Base-by-base conservation (phyloP, 2,329 filamentous ascomycete genomes). In the Monosporascus sp. region DNA sequence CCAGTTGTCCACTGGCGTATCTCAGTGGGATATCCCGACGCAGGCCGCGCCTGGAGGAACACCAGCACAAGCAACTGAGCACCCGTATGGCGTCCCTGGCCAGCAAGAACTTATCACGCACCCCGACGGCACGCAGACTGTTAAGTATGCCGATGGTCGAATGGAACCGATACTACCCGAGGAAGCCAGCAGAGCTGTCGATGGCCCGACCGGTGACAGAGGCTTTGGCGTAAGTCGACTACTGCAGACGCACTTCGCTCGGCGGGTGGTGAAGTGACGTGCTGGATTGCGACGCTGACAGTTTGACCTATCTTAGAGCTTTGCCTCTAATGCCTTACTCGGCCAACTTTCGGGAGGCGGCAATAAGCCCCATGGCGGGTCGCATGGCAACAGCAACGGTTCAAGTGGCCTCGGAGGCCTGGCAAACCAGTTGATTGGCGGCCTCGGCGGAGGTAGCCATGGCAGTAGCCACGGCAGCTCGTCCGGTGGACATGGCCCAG, bases 11-110 rank as follows among this genome's bases (percentile, higher is more conserved):
- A 89, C 86, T 7, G 86, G 86, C 48, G 77, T 82, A 38, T 88
- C 86, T 58, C 86, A 89, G 70, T 90, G 87, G 86, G 86, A 89
- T n/a, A 78, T 81, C 34, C 86, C 86, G 34, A 88, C 83, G 16
- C 76, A 83, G 54, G 78, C 85, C 49, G 85, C 81, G 7, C 83
- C 82, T 22, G 82, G 84, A 57, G 83, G 75, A 64, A 85, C 81
- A 38, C 85, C 81, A 46, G 79, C 73, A 56, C 78, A 77, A 53
- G 74, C 69, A 51, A 63, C 68, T 56, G 82, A 86, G 20, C 84
- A 87, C 62, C 85, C 85, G 5, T 88, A 86, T 69, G 82, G 83
- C 54, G 72, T 76, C 14, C 81, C 79, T 38, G 63, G 63, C 50
- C 74, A 71, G 44, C 71, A 73, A 51, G 74, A 83, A 67, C 72